Percentiles rank a stretch among this genome's conserved stretches.
phyloP scores from a whole-genome alignment of 129 eudicot species.

The Arctium minus region DNA sequence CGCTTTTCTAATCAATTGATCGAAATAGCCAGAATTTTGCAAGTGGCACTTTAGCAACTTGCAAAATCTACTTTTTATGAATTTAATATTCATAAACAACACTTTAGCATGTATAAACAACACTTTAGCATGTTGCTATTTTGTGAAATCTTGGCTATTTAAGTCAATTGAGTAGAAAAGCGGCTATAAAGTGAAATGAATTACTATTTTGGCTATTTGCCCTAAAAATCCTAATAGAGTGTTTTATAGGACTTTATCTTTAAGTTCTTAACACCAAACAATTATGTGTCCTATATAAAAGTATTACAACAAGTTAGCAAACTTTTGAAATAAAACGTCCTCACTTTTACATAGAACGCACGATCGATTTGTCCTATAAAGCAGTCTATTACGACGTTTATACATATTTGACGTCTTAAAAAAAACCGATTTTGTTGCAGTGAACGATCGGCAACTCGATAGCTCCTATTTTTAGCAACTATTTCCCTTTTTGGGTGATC shows the following conservation, averaged over 20 bases:
- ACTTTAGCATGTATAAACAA: no score
- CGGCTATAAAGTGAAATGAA: background rate
- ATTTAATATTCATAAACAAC: background rate
- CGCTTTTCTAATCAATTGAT: background rate
- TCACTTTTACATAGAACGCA: no score
- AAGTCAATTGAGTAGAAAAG: background rate
- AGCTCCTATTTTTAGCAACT: background rate
- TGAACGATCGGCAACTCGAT: background rate
- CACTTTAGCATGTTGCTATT: background rate
- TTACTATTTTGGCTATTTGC: background rate
- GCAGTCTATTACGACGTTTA: no score
- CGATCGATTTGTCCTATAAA: background rate
- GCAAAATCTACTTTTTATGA: no score
- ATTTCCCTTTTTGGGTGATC: slow-evolving; percentile 11
- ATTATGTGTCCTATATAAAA: no score
- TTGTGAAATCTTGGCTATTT: background rate
- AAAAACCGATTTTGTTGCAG: background rate
- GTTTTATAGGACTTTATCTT: no score
- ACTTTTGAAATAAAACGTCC: background rate
- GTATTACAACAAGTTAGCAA: background rate
- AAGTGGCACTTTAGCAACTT: background rate
- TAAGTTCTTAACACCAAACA: background rate
- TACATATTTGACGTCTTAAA: background rate
- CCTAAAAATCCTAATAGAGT: background rate
- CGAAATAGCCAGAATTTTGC: background rate